These are phyloP conservation scores for Trebouxia sp. DNA, from an alignment of 139 green algal species.

Conservation along the genomic window DNA sequence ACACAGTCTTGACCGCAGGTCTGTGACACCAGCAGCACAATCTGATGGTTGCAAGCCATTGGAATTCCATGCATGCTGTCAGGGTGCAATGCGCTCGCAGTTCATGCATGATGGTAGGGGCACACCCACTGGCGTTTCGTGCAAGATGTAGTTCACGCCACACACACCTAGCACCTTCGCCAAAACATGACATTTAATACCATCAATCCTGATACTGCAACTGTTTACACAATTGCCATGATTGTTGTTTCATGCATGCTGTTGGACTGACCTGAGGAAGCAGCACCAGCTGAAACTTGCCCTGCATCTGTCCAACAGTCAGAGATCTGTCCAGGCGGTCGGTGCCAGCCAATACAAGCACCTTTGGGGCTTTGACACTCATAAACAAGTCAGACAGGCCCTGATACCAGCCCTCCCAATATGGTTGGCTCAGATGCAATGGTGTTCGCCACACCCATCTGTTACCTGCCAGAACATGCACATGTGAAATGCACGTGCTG, in stretches of 20 bases:
- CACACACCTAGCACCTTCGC: no score
- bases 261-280: conserved; percentile 70
- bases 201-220: no score
- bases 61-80: no score
- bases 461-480: background rate
- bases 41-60: no score
- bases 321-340: conserved; percentile 88
- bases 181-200: no score
- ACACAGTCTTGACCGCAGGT: no score
- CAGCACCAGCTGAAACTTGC: conserved; percentile 92
- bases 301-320: conserved; percentile 96
- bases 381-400: conserved; percentile 86
- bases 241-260: no score
- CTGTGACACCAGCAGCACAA: no score
- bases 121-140: no score
- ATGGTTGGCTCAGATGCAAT: conserved; percentile 60
- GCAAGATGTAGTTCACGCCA: no score
- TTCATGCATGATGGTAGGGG: background rate
- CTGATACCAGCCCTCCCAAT: conserved; percentile 90
- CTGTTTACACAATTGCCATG: no score
- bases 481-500: background rate
- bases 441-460: conserved; percentile 78
- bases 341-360: conserved; percentile 91
- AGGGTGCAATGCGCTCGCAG: no score
- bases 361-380: conserved; percentile 67